Base-by-base conservation (phyloP, 495 filamentous ascomycete species). In the Tuber microsphaerosporum region DNA sequence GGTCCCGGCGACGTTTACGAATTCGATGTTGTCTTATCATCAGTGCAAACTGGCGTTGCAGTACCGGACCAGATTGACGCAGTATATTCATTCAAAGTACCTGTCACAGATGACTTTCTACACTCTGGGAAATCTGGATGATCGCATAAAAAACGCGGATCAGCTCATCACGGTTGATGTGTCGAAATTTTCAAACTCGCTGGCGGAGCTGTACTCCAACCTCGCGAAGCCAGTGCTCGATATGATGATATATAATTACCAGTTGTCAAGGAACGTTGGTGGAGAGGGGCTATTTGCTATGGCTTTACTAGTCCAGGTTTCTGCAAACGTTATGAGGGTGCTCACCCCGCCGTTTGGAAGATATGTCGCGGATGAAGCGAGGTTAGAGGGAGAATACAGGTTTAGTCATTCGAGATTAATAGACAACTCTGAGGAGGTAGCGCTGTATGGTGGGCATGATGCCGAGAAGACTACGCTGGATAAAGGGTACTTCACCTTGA, bases 21-120 rank as follows among this genome's bases (percentile, higher is more conserved):
- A 99, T 84, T 97, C 95, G 2, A 98, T 98, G 96, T 87, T 99
- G n/a, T 94, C 93, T 7, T 99, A 97, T 82, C 95, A 99, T 83
- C 95, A 99, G 85, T 94, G 94, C 84, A 93, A 94, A 82, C 90
- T 99, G 45, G 91, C 95, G 4, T 86, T 98, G 37, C 90, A 94
- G 81, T 99, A 98, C 82, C 90, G 95, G 44, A 97, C 92, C 51
- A 90, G 95, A 14, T 87, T 99, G 68, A 98, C 96, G 37, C 90
- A 93, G 77, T 87, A 97, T 84, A 94, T 99, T 69, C 96, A 98
- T 85, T 90, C 94, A 75, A 91, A 92, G 81, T 99, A 99, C 83
- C 89, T 99, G 22, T 93, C 91, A 16, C 91, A 97, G 69, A 93
- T 99, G 91, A 98, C 95, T 0, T 99, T 97, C 85, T 99, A 99